These are phyloP conservation scores for Pascua sp. DNA, from an alignment of 1,284 basidiomycete species.

Conservation along the genomic window DNA sequence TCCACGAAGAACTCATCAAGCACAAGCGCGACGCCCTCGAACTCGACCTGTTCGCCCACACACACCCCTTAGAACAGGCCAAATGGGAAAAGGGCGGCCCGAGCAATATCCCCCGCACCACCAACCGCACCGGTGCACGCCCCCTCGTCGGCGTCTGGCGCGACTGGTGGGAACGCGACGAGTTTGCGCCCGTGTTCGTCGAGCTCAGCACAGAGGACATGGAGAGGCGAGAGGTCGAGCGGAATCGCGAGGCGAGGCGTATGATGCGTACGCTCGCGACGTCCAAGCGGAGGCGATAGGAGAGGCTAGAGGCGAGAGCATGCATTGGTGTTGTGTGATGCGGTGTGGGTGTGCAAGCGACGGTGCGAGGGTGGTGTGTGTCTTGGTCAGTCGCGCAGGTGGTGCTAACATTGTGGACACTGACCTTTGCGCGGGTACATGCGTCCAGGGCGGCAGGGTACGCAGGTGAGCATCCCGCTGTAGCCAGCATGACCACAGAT, in stretches of 20 bases:
- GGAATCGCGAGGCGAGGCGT: constrained; percentile 63
- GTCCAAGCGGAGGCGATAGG: constrained; percentile 9
- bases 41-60: constrained; percentile 74
- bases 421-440: no score
- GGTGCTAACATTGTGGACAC: no score
- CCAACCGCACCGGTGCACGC: constrained; percentile 62
- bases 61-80: constrained; percentile 51
- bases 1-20: constrained; percentile 90
- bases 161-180: constrained; percentile 88
- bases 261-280: constrained; percentile 17
- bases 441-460: no score
- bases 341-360: no score
- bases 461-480: no score
- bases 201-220: constrained; percentile 84
- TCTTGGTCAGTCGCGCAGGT: no score
- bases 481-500: no score
- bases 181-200: constrained; percentile 86
- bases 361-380: no score
- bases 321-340: not conserved
- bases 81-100: constrained; percentile 67
- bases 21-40: constrained; percentile 94
- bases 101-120: constrained; percentile 55
- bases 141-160: constrained; percentile 85
- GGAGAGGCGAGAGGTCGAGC: constrained; percentile 81
- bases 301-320: not conserved